These are phyloP conservation scores for Pluteus cervinus DNA, from an alignment of 768 basidiomycete genomes.

Conservation along the genomic window DNA sequence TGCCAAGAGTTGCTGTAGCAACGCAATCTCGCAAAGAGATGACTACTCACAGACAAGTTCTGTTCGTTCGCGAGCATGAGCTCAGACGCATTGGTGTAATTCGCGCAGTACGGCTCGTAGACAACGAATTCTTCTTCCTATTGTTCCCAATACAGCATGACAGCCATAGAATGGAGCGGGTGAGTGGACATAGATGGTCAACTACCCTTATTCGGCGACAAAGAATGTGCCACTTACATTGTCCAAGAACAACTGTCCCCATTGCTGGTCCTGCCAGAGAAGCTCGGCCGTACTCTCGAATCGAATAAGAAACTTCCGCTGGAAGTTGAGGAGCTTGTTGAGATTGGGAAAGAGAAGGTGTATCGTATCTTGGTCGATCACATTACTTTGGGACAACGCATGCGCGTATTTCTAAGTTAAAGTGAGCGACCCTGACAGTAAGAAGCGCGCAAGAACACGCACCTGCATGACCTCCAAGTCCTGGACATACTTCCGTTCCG, in stretches of 20 bases:
- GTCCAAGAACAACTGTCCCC: conserved; percentile 82
- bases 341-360: conserved; percentile 94
- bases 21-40: conserved; percentile 10
- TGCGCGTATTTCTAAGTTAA: conserved; percentile 76
- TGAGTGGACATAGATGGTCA: conserved; percentile 21
- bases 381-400: conserved; percentile 72
- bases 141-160: conserved; percentile 41
- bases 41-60: conserved; percentile 67
- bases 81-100: conserved; percentile 84
- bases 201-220: conserved; percentile 35
- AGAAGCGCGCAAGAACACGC: conserved; percentile 20
- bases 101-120: conserved; percentile 97
- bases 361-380: conserved; percentile 92
- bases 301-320: conserved; percentile 87
- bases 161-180: conserved; percentile 9
- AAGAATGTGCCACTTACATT: conserved; percentile 57
- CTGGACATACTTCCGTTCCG: conserved; percentile 94
- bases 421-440: conserved; percentile 13
- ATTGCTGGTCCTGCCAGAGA: conserved; percentile 79
- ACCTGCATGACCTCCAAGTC: conserved; percentile 97
- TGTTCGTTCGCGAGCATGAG: conserved; percentile 83
- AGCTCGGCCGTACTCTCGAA: conserved; percentile 82
- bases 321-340: conserved; percentile 93
- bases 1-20: conserved; percentile 10
- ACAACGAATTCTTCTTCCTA: conserved; percentile 95